A percentile compares a stretch with the other conserved stretches of the same genome.
These are phyloP conservation scores for Pleurotus citrinopileatus DNA, from an alignment of 768 basidiomycete species.

Conservation along the genomic window DNA sequence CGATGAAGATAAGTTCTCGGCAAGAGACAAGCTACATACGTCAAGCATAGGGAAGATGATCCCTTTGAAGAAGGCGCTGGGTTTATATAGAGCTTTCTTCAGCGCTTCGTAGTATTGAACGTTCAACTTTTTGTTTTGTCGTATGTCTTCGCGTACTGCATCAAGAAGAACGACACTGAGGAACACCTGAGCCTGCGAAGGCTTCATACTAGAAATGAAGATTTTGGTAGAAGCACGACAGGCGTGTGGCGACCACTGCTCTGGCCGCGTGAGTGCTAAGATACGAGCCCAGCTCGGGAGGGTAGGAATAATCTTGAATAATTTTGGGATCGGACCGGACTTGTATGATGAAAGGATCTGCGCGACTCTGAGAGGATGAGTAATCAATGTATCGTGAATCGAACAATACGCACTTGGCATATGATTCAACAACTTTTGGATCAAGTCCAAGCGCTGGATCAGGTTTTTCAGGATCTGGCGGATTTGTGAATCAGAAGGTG, in stretches of 20 bases:
- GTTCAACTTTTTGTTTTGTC: conserved; percentile 81
- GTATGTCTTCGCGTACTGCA: conserved; percentile 86
- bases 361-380: conserved; percentile 66
- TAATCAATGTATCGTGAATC: no score
- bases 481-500: conserved; percentile 8
- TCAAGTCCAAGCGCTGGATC: conserved; percentile 89
- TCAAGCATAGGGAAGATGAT: conserved; percentile 94
- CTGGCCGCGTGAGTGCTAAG: conserved; percentile 87
- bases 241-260: conserved; percentile 95
- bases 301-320: conserved; percentile 97
- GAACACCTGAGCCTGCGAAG: conserved; percentile 89
- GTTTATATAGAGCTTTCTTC: conserved; percentile 92
- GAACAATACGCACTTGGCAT: conserved; percentile 63
- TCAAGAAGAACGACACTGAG: conserved; percentile 89
- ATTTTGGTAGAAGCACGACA: conserved; percentile 92
- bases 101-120: conserved; percentile 94
- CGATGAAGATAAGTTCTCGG: background rate
- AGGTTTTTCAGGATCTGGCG: conserved; percentile 47
- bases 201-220: conserved; percentile 96
- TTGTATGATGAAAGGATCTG: conserved; percentile 84
- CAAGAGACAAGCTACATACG: conserved; percentile 41
- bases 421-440: conserved; percentile 89
- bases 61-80: conserved; percentile 97
- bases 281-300: conserved; percentile 95
- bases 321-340: conserved; percentile 91